phyloP scores from a whole-genome alignment of 495 filamentous ascomycete genomes.

The Aspergillus haitiensis region DNA sequence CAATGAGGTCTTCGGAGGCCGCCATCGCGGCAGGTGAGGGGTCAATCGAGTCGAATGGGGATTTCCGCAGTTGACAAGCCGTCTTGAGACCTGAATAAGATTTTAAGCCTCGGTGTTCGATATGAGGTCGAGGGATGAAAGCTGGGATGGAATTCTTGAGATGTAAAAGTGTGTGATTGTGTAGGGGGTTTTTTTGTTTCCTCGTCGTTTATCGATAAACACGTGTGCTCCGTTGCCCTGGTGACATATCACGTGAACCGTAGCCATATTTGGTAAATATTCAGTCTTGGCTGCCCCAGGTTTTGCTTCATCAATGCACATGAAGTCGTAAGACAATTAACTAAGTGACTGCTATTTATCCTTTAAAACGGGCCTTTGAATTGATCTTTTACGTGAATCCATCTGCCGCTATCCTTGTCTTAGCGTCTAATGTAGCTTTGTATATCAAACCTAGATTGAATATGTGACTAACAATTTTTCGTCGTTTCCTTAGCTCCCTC shows the following conservation, averaged over 20 bases:
- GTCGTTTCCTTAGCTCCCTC: no score
- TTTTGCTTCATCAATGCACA: not conserved
- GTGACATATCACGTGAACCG: slow-evolving; percentile 35
- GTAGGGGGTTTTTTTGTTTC: slow-evolving; percentile 3
- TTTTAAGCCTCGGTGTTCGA: not conserved
- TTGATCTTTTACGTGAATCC: no score
- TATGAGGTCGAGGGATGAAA: slow-evolving; percentile 14
- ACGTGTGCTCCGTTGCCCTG: slow-evolving; percentile 38
- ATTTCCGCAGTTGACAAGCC: not conserved
- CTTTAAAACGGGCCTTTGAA: no score
- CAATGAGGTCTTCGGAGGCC: slow-evolving; percentile 62
- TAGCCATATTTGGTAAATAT: slow-evolving; percentile 16
- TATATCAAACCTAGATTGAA: no score
- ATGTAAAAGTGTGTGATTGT: not conserved
- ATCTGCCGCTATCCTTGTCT: no score
- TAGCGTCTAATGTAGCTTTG: no score
- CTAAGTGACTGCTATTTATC: no score
- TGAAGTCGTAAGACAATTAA: not conserved
- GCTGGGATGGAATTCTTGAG: slow-evolving; percentile 15
- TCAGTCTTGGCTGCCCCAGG: not conserved
- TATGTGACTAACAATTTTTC: no score
- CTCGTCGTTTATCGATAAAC: slow-evolving; percentile 47
- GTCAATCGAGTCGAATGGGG: not conserved
- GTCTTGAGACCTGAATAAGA: not conserved
- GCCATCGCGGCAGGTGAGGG: slow-evolving; percentile 42